These are phyloP conservation scores for Globisporangium apiculatum DNA, from an alignment of 352 stramenopile species.

Conservation along the genomic window DNA sequence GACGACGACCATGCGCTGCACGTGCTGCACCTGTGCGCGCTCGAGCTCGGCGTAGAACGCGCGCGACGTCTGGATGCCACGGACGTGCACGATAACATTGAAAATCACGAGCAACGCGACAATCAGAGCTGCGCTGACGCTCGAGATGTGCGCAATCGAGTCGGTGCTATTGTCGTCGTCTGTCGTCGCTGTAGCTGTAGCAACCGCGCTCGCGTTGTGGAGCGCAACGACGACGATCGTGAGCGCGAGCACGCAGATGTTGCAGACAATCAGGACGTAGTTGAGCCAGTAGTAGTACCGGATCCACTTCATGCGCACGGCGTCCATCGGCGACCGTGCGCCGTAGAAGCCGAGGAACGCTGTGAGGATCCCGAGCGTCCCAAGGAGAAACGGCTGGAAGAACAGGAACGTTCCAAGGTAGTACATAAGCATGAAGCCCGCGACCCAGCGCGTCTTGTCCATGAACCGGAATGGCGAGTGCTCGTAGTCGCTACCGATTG, in stretches of 20 bases:
- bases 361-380: conserved; percentile 45
- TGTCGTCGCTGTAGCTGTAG: background rate
- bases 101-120: conserved; percentile 39
- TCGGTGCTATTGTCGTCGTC: conserved; percentile 17
- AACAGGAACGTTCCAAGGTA: conserved; percentile 69
- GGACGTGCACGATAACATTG: conserved; percentile 58
- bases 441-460: conserved; percentile 54
- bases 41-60: conserved; percentile 32
- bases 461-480: conserved; percentile 49
- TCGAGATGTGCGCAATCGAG: conserved; percentile 26
- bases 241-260: conserved; percentile 53
- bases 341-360: conserved; percentile 61
- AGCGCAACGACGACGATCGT: conserved; percentile 31
- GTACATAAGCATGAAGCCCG: conserved; percentile 55
- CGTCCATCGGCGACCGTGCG: conserved; percentile 46
- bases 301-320: conserved; percentile 59
- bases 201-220: conserved; percentile 8
- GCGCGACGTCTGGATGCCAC: conserved; percentile 27
- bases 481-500: conserved; percentile 20
- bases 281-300: conserved; percentile 63
- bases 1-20: conserved; percentile 8
- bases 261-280: conserved; percentile 62
- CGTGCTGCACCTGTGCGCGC: conserved; percentile 7
- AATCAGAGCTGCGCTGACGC: conserved; percentile 32
- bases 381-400: conserved; percentile 64